These are phyloP conservation scores for Didymella glomerata DNA, from an alignment of 2,329 filamentous ascomycete genomes.

Conservation along the genomic window DNA sequence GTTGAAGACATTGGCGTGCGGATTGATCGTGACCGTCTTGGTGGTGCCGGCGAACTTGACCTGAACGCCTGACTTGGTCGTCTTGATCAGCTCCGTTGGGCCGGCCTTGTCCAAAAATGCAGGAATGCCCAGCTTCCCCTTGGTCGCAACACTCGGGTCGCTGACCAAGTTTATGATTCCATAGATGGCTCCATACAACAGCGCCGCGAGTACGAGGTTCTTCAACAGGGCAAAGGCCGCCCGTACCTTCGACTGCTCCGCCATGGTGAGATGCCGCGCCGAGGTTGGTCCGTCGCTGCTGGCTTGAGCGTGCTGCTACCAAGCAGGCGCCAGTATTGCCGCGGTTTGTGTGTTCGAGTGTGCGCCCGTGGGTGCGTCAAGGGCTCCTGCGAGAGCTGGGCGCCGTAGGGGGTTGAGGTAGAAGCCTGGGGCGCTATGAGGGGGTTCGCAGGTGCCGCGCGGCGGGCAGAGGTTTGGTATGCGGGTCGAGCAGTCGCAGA, in stretches of 20 bases:
- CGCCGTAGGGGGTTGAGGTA: conserved; percentile 1
- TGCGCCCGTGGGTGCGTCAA: conserved; percentile 1
- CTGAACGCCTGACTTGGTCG: conserved; percentile 52
- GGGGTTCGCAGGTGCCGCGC: conserved; percentile 8
- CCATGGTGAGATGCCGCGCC: conserved; percentile 40
- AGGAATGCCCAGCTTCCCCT: conserved; percentile 54
- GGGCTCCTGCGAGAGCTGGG: conserved; percentile 5
- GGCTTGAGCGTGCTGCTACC: conserved; percentile 16
- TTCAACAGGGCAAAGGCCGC: conserved; percentile 52
- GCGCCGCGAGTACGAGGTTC: conserved; percentile 54
- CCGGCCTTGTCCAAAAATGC: conserved; percentile 54
- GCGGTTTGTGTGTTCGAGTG: neutral
- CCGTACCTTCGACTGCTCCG: conserved; percentile 43
- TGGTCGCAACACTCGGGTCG: conserved; percentile 52
- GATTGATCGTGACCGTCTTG: conserved; percentile 58
- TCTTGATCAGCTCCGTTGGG: conserved; percentile 53
- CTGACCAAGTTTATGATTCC: conserved; percentile 53
- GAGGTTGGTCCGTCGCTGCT: conserved; percentile 32
- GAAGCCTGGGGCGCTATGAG: conserved; percentile 7
- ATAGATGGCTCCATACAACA: conserved; percentile 55
- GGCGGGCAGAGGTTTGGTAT: neutral
- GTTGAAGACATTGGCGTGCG: conserved; percentile 63
- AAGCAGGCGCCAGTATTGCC: conserved; percentile 21
- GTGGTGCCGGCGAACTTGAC: conserved; percentile 55
- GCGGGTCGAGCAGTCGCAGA: neutral